phyloP scores from a whole-genome alignment of 495 filamentous ascomycete species.

The Jackrogersella multiformis region DNA sequence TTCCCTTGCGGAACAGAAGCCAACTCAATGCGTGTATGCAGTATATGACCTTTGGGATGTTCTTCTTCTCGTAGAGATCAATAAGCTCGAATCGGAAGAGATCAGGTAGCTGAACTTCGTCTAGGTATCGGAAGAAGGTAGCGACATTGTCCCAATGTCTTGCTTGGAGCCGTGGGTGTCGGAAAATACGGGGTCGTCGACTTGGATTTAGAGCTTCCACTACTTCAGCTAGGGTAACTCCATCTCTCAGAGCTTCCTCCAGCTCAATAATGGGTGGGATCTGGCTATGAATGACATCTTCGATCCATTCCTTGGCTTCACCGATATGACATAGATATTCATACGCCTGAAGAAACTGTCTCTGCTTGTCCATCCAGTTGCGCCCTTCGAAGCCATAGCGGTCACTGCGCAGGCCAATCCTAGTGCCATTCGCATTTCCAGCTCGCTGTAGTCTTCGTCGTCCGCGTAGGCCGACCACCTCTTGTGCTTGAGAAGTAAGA shows the following conservation, averaged over 20 bases:
- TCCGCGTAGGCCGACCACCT: constrained; percentile 88
- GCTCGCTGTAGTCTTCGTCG: constrained; percentile 82
- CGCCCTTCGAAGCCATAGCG: constrained; percentile 79
- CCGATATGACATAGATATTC: constrained; percentile 99
- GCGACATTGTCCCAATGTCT: constrained; percentile 98
- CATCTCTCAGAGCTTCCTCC: constrained; percentile 91
- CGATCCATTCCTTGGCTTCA: constrained; percentile 99
- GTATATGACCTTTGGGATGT: constrained; percentile 98
- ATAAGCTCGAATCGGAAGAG: constrained; percentile 99
- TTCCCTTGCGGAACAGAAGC: constrained; percentile 91
- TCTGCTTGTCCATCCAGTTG: constrained; percentile 98
- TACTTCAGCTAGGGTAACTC: constrained; percentile 95
- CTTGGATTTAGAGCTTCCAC: constrained; percentile 88
- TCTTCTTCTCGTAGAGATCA: constrained; percentile 99
- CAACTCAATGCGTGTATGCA: constrained; percentile 97
- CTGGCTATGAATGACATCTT: constrained; percentile 86
- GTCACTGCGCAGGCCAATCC: constrained; percentile 59
- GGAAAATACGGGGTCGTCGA: constrained; percentile 81
- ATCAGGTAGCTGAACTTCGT: constrained; percentile 93
- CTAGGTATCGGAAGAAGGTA: constrained; percentile 89
- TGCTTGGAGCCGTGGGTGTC: constrained; percentile 83
- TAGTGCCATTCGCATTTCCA: constrained; percentile 58
- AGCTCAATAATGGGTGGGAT: constrained; percentile 96
- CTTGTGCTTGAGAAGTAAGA: constrained; percentile 75
- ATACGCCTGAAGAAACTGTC: constrained; percentile 96